Conservation (phyloP, 768 basidiomycete genomes). For the Agrocybe praecox region DNA sequence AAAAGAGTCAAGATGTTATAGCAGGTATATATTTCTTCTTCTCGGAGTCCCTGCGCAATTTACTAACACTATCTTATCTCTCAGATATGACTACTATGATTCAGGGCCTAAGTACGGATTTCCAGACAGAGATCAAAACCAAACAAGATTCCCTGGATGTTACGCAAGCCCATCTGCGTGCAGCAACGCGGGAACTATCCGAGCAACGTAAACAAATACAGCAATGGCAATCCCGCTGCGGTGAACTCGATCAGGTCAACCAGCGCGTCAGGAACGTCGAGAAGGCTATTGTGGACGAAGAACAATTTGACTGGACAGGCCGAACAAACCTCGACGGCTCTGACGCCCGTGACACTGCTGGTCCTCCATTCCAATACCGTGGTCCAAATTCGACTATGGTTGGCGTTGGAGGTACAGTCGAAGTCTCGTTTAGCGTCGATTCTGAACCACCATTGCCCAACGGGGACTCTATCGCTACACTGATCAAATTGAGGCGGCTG, state of each 20-base stretch:
- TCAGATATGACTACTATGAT: slow-evolving; percentile 88
- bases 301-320: slow-evolving; percentile 88
- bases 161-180: slow-evolving; percentile 84
- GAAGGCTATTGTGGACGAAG: slow-evolving; percentile 76
- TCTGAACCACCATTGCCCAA: slow-evolving; percentile 73
- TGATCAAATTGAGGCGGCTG: slow-evolving; percentile 76
- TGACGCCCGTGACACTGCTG: slow-evolving; percentile 42
- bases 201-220: slow-evolving; percentile 88
- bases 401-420: slow-evolving; percentile 64
- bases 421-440: slow-evolving; percentile 65
- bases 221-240: slow-evolving; percentile 69
- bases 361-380: slow-evolving; percentile 72
- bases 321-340: slow-evolving; percentile 50
- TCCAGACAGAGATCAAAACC: slow-evolving; percentile 77
- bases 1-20: slow-evolving; percentile 89
- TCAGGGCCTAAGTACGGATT: slow-evolving; percentile 74
- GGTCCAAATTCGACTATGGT: slow-evolving; percentile 69
- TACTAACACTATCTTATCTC: not conserved
- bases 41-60: not conserved
- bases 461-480: slow-evolving; percentile 54
- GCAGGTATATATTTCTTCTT: slow-evolving; percentile 46
- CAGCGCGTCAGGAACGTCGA: slow-evolving; percentile 87
- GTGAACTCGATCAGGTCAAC: slow-evolving; percentile 78
- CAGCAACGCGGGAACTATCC: slow-evolving; percentile 87
- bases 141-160: slow-evolving; percentile 90